Base-by-base conservation (phyloP, 176 grass and related monocot species). In the Puccinellia tenuiflora region DNA sequence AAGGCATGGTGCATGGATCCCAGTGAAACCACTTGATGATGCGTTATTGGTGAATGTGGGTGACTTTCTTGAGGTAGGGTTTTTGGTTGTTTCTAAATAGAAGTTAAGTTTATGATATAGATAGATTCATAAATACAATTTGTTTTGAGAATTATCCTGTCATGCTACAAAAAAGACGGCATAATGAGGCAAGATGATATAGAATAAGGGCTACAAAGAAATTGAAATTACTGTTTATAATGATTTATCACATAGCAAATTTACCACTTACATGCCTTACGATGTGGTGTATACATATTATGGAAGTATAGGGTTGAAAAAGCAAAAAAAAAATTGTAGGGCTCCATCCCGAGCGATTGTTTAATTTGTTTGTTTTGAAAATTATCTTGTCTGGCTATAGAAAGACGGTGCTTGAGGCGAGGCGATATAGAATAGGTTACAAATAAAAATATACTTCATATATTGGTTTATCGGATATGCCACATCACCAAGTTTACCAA, bases 41-140 rank as follows among this genome's bases (percentile, higher is more conserved):
- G 78, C 90, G 31, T 67, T 91, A 22, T 57, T 91, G 38, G 85
- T 85, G 31, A 91, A 91, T 70, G 69, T 91, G 1, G 82, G 90
- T 16, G 90, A 91, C 60, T 51, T 88, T 5, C 79, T 91, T 78
- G 85, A 91, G 86, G 90, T 88, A 82, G n/a, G 20, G n/a, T 46
- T 25, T 69, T 70, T 8, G 1, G 13, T 31, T 33, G 28, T 63
- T 63, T 63, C 0, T 8, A 17, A 28, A 60, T 14, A 53, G 1
- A 30, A 14, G 5, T 17, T 72, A 4, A 53, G 13, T 26, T 68
- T 53, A 3, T 38, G 1, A 17, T 5, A 25, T 7, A 20, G 1
- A 34, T 3, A 34, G 9, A 7, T 35, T 33, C 30, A 20, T 3
- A 33, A 34, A 34, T 9, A 10, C 7, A 9, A 35, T 20, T 9